Evolutionary conservation across 2,329 filamentous ascomycete species (phyloP).

Genomic region (Fusarium sp.): DNA sequence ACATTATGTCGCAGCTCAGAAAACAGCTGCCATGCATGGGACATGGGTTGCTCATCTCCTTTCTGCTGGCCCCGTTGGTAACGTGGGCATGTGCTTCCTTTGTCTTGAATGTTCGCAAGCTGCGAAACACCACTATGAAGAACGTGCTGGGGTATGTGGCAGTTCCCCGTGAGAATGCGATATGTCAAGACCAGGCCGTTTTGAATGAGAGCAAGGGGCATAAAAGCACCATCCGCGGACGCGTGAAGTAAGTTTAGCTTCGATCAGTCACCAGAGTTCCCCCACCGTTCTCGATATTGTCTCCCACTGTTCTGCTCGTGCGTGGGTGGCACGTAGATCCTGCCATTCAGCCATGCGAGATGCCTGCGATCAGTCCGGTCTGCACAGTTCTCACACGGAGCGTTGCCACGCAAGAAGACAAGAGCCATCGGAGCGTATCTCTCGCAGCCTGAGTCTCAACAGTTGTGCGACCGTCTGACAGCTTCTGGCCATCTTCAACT

Average conservation of each 20-base stretch:
- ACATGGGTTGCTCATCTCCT: neutral
- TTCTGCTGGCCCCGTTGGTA: neutral
- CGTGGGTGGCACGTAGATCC: no score
- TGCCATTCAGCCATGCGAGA: no score
- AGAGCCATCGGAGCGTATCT: no score
- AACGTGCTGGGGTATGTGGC: neutral
- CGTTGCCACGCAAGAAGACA: no score
- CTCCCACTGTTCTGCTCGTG: no score
- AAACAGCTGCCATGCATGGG: no score
- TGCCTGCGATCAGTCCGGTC: no score
- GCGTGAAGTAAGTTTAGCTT: no score
- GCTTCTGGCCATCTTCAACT: neutral
- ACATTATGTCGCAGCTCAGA: neutral
- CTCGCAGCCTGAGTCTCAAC: neutral
- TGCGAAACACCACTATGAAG: neutral
- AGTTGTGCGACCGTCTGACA: neutral
- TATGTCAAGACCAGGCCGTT: neutral
- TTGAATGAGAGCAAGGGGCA: neutral
- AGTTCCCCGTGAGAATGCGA: neutral
- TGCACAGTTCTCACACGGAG: no score
- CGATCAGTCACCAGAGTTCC: no score
- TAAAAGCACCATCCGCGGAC: neutral
- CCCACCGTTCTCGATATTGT: no score
- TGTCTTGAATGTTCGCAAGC: neutral
- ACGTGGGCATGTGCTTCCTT: fast-evolving